Conservation (phyloP, 768 basidiomycete genomes). For the Mycena venus region DNA sequence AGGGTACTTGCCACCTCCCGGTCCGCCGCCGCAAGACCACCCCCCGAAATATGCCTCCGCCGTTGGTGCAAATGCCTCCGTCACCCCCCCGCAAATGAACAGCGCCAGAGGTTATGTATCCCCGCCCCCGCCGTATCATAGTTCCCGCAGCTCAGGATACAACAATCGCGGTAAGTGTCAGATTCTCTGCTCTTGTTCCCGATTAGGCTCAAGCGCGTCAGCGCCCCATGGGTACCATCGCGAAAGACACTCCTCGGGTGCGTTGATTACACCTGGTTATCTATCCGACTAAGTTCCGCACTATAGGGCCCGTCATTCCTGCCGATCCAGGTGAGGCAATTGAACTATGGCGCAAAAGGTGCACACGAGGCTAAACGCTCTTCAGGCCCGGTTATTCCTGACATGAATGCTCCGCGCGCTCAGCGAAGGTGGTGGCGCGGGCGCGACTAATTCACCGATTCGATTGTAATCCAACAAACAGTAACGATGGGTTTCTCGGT, state of each 20-base stretch:
- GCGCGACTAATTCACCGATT: background rate
- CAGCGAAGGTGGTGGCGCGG: slow-evolving; percentile 24
- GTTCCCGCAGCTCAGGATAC: slow-evolving; percentile 19
- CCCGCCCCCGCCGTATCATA: slow-evolving; percentile 34
- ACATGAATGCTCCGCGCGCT: slow-evolving; percentile 21
- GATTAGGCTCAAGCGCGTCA: slow-evolving; percentile 4
- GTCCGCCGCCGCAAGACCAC: slow-evolving; percentile 28
- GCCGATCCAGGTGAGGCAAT: slow-evolving; percentile 31
- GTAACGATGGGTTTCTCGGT: background rate
- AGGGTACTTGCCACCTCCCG: slow-evolving; percentile 43
- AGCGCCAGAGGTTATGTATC: slow-evolving; percentile 22
- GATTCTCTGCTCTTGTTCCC: background rate
- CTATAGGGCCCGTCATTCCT: slow-evolving; percentile 34
- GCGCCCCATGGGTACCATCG: slow-evolving; percentile 19
- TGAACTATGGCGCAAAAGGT: background rate
- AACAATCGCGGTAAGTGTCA: background rate
- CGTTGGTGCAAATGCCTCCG: too few relatives aligned
- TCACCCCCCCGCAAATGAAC: slow-evolving; percentile 27
- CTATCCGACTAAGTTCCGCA: slow-evolving; percentile 19
- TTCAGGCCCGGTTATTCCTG: slow-evolving; percentile 30
- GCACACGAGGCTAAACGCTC: slow-evolving; percentile 21
- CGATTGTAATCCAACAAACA: background rate
- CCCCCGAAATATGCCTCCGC: slow-evolving; percentile 31
- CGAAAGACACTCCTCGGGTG: slow-evolving; percentile 27
- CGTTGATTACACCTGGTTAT: slow-evolving; percentile 27